Evolutionary conservation across 179 eudicot species (phyloP).

Genomic region (Silene vulgaris): DNA sequence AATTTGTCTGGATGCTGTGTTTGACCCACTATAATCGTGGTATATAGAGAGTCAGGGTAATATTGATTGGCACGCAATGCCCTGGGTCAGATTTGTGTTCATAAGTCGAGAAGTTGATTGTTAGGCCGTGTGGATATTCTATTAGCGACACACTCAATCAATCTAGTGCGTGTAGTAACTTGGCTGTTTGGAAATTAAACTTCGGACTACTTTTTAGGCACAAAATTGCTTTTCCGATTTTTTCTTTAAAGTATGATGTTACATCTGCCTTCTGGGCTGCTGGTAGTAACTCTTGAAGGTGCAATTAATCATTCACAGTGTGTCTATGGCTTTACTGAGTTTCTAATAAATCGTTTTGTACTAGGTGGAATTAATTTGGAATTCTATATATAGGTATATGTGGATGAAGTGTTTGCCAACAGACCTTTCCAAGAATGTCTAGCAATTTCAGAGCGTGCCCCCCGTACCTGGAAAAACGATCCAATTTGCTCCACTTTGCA

Average conservation of each 20-base stretch:
- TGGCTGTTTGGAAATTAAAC: neutral
- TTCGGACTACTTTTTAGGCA: neutral
- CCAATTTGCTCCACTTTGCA: conserved; percentile 19
- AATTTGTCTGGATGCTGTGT: neutral
- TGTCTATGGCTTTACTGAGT: neutral
- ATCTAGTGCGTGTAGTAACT: neutral
- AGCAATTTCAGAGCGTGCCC: conserved; percentile 33
- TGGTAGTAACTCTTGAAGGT: neutral
- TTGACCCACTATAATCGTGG: neutral
- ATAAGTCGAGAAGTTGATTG: neutral
- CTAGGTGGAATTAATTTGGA: conserved; percentile 10
- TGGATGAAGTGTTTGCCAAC: conserved; percentile 60
- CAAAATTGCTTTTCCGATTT: neutral
- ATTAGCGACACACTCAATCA: neutral
- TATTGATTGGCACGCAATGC: neutral
- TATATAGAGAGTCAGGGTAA: neutral
- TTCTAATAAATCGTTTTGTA: conserved; percentile 5
- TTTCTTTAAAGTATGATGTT: neutral
- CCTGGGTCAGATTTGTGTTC: conserved; percentile 1
- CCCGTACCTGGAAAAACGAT: conserved; percentile 27
- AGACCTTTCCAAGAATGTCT: conserved; percentile 41
- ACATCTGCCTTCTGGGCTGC: conserved; percentile 1
- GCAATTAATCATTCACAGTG: neutral
- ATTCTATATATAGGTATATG: conserved; percentile 52
- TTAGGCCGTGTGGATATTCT: neutral